Evolutionary conservation across 768 basidiomycete genomes (phyloP), one percentile per base, ranked within the genome.

Genomic region (Tulasnella sp.): DNA sequence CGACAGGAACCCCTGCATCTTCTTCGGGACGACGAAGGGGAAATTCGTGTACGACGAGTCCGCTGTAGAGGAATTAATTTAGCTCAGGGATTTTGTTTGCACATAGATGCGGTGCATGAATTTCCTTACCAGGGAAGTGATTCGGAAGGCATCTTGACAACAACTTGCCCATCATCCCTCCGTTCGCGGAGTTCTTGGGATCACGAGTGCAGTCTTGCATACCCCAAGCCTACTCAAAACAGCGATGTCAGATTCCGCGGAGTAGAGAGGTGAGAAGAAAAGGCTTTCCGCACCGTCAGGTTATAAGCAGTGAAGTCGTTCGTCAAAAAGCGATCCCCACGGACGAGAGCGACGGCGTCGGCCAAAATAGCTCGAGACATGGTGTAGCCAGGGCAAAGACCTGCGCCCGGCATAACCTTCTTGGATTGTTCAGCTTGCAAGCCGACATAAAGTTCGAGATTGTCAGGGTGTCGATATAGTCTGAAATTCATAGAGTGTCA

Each of bases 261-360:
- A 44, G 16, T n/a, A 4, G 2, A n/a, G 38, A 76, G 48, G 6
- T 1, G n/a, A 76, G 46, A 48, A 44, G 75, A 18, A 48, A 39
- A 38, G 42, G 16, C 9, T 8, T 24, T 24, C 5, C 21, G 18
- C 39, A 77, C 76, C 36, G 77, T 78, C 18, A 78, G 74, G 71
- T 79, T 79, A 40, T 72, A 74, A 8, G 78, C 44, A 10, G 94
- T 95, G 84, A 90, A 92, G 83, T 96, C 94, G 38, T 92, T 87
- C 0, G 93, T 95, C 85, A 90, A 94, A 87, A 90, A 92, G 76
- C 94, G 88, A 83, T 96, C 94, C 40, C 94, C 94, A 76, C 94
- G 91, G 73, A 93, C 94, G 77, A 96, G 90, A 18, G 94, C 93
- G 78, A 95, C 92, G 39, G 94, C 94, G 83, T 96, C 94, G 8